Base-by-base conservation (phyloP, 2,329 filamentous ascomycete genomes). In the Nannizziopsis barbatae region DNA sequence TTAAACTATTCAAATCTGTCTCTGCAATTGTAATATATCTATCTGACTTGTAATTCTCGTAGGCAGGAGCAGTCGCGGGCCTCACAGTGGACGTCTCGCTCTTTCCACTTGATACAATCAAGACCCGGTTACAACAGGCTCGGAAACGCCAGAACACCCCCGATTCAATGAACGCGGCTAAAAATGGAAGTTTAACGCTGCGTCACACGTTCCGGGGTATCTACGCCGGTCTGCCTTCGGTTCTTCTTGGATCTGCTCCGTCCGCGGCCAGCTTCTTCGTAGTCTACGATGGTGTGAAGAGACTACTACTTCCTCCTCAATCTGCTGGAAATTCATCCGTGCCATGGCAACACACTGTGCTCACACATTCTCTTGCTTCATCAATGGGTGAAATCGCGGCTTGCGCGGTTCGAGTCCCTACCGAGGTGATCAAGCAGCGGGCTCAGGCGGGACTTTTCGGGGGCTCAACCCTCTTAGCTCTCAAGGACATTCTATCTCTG, bases 221-320 rank as follows among this genome's bases (percentile, higher is more conserved):
- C 59, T 98, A 98, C 73, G 83, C 86, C 40, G 92, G 92, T 63
- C 80, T 98, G 12, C 92, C 90, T 42, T 86, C 81, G 50, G 88
- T 89, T 0, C 74, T 96, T 44, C 82, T 95, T 50, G 92, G 93
- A 27, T 94, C 86, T 41, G 90, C 92, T 0, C 92, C 92, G 0
- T 87, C 88, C 49, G 92, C 93, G 1, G 90, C 92, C 38, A 85
- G 95, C 62, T 98, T 98, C 79, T 98, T 98, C 77, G 84, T 86
- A 63, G 92, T 87, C 45, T 95, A 95, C 73, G 89, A 95, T 69
- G 74, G 76, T 45, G 72, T 83, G 44, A 94, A 89, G 65, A 63
- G 68, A 51, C 60, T 65, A 17, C 59, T 74, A 31, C 67, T 81
- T 42, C 63, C 58, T 6, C 55, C 54, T 48, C 60, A 50, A 7